A percentile compares a stretch with the other conserved stretches of the same genome.
Conservation (phyloP, 2,329 filamentous ascomycete genomes). For the Paramyrothecium roridum region DNA sequence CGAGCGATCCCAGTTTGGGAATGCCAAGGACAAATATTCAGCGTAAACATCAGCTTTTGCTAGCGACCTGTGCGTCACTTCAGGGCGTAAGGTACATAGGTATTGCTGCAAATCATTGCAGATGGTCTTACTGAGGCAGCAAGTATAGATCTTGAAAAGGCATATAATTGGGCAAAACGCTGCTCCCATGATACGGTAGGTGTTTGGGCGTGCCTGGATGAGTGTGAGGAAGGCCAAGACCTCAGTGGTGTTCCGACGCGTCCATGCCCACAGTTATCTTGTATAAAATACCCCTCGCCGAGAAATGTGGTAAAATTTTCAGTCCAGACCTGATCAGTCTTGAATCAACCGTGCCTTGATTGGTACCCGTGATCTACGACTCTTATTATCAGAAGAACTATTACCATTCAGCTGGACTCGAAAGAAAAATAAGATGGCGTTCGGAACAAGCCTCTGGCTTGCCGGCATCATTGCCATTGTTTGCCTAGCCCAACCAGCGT, state of each 20-base stretch:
- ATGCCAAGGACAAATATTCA: conserved; percentile 1
- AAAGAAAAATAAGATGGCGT: neutral
- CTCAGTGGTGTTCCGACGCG: neutral
- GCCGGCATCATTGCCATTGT: neutral
- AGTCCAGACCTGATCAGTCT: neutral
- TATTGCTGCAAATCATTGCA: neutral
- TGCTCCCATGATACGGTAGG: too few species aligned
- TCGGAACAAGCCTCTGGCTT: neutral
- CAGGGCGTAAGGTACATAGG: neutral
- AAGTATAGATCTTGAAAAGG: too few species aligned
- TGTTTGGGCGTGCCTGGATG: neutral
- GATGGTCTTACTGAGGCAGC: neutral
- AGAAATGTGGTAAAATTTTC: neutral
- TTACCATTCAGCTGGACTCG: neutral
- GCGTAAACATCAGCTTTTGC: neutral
- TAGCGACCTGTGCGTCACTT: neutral
- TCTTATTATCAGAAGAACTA: neutral
- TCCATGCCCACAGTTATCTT: neutral
- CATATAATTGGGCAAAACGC: neutral
- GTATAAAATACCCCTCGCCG: neutral
- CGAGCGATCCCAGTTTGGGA: neutral
- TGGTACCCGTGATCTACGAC: neutral
- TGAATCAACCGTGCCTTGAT: neutral
- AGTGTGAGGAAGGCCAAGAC: neutral
- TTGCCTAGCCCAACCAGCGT: neutral